Conservation (phyloP, 2,329 filamentous ascomycete species). For the Huntiella decipiens region DNA sequence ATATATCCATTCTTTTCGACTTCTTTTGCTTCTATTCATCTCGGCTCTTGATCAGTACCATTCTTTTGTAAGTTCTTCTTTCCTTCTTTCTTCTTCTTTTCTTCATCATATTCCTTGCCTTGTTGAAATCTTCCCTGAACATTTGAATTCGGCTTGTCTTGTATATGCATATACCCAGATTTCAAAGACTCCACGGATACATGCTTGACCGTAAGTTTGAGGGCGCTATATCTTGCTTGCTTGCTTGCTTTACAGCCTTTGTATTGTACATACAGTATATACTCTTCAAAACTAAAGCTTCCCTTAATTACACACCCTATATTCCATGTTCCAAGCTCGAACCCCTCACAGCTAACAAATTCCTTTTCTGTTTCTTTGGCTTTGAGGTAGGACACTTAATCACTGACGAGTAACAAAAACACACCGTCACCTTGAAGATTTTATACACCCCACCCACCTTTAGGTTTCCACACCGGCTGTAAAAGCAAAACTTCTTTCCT, state of each 20-base stretch:
- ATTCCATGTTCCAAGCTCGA: not conserved
- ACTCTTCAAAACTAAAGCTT: too few species aligned
- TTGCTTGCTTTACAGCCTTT: not conserved
- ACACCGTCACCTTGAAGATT: not conserved
- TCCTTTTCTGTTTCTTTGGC: not conserved
- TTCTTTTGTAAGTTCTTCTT: not conserved
- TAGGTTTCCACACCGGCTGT: too few species aligned
- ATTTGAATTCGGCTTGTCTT: not conserved
- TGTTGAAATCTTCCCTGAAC: not conserved
- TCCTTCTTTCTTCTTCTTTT: slow-evolving; percentile 3
- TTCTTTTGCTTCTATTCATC: not conserved
- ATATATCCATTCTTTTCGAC: too few species aligned
- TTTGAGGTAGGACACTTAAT: too few species aligned
- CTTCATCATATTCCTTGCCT: slow-evolving; percentile 3
- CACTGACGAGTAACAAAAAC: not conserved
- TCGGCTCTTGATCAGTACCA: not conserved
- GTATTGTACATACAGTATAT: too few species aligned
- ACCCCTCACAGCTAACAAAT: not conserved
- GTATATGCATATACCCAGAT: not conserved
- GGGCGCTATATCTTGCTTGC: not conserved
- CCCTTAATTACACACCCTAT: not conserved
- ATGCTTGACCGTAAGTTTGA: not conserved
- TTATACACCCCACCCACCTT: not conserved
- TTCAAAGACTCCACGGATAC: not conserved
- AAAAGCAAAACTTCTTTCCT: not conserved